A percentile compares a stretch with the other conserved stretches of the same genome.
Evolutionary conservation across 2,329 filamentous ascomycete genomes (phyloP).

Genomic region (Aspergillus transmontanensis): DNA sequence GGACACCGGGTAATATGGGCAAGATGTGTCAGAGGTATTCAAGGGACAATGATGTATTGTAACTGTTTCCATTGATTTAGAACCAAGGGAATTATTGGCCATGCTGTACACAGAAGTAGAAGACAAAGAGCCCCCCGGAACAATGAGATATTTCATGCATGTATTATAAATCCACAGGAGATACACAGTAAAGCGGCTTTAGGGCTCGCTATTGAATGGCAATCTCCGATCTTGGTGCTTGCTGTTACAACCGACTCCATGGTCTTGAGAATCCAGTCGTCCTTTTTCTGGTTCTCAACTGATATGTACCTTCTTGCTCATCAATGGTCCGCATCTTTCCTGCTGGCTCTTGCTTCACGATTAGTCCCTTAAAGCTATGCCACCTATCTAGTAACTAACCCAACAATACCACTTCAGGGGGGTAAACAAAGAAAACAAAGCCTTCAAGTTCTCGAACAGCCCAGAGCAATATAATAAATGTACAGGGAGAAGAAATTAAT

Average conservation of each 20-base stretch:
- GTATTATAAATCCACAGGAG: too few relatives aligned
- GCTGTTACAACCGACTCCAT: background rate
- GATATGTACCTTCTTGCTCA: background rate
- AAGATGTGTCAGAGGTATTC: background rate
- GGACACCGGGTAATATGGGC: background rate
- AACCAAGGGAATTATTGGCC: background rate
- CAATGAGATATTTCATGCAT: background rate
- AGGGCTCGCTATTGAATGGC: background rate
- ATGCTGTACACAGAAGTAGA: background rate
- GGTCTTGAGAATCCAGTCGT: background rate
- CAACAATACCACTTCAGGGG: too few relatives aligned
- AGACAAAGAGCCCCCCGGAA: background rate
- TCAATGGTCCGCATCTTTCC: too few relatives aligned
- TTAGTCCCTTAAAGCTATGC: too few relatives aligned
- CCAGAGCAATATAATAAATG: too few relatives aligned
- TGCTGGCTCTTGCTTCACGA: too few relatives aligned
- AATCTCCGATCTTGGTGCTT: background rate
- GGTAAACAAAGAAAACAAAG: too few relatives aligned
- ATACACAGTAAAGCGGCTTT: background rate
- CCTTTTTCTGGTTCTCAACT: background rate
- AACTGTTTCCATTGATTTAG: background rate
- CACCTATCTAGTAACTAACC: too few relatives aligned
- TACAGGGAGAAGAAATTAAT: too few relatives aligned
- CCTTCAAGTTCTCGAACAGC: too few relatives aligned
- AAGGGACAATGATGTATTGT: background rate